Evolutionary conservation across 2,329 filamentous ascomycete genomes (phyloP).

Genomic region (Fusarium solani-melongenae): DNA sequence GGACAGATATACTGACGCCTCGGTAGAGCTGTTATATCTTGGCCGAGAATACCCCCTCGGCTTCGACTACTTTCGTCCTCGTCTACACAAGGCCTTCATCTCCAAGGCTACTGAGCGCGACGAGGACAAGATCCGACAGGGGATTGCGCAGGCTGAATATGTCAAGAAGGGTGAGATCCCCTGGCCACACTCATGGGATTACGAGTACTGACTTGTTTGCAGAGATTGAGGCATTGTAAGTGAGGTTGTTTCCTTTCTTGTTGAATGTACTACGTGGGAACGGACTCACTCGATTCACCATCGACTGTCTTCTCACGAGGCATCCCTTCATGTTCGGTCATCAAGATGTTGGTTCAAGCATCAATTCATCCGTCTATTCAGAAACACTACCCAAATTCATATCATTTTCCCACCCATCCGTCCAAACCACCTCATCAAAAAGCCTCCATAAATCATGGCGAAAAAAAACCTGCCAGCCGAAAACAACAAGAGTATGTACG

Average conservation of each 20-base stretch:
- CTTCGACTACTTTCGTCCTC: slow-evolving; percentile 80
- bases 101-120: slow-evolving; percentile 77
- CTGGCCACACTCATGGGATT: not conserved
- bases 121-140: slow-evolving; percentile 79
- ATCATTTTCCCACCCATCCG: not conserved
- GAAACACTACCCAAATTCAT: not conserved
- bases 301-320: not conserved
- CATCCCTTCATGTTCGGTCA: not conserved
- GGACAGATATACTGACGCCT: not conserved
- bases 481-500: not conserved
- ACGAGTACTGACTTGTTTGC: slow-evolving; percentile 7
- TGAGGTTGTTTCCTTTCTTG: slow-evolving; percentile 35
- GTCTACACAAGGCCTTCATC: slow-evolving; percentile 87
- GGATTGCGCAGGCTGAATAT: slow-evolving; percentile 83
- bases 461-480: not conserved
- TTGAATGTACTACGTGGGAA: not conserved
- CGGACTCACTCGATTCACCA: not conserved
- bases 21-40: slow-evolving; percentile 81
- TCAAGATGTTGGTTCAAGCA: not conserved
- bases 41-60: slow-evolving; percentile 90
- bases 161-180: slow-evolving; percentile 83
- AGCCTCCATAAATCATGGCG: not conserved
- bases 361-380: slow-evolving; percentile 1
- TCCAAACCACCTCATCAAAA: not conserved
- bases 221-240: slow-evolving; percentile 95